A percentile compares a stretch with the other conserved stretches of the same genome.
These are phyloP conservation scores for Exidia glandulosa DNA, from an alignment of 768 basidiomycete species.

Conservation along the genomic window DNA sequence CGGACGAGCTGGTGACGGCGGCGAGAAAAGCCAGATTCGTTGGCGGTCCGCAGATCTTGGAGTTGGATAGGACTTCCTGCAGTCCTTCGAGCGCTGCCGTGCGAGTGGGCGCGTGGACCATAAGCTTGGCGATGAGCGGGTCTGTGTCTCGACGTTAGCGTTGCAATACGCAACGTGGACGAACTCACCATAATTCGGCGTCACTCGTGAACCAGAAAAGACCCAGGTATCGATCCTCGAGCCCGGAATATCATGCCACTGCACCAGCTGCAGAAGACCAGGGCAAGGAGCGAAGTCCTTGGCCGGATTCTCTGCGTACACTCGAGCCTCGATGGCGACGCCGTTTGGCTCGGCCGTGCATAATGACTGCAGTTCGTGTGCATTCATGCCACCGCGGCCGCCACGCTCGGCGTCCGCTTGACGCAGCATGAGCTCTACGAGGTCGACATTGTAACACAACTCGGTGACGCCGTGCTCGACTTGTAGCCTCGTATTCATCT, in stretches of 20 bases:
- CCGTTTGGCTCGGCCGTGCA: constrained; percentile 2
- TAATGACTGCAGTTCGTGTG: not conserved
- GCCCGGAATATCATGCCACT: constrained; percentile 14
- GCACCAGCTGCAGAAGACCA: constrained; percentile 49
- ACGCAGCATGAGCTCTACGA: constrained; percentile 54
- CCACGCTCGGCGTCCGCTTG: constrained; percentile 36
- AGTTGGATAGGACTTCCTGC: constrained; percentile 23
- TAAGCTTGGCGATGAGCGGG: constrained; percentile 48
- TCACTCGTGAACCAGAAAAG: constrained; percentile 33
- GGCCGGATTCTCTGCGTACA: constrained; percentile 55
- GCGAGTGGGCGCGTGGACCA: constrained; percentile 38
- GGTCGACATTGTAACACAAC: constrained; percentile 43
- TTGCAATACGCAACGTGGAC: too few relatives aligned
- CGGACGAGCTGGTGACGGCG: constrained; percentile 28
- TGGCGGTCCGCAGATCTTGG: constrained; percentile 43
- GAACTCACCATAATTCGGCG: constrained; percentile 30
- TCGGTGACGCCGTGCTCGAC: too few relatives aligned
- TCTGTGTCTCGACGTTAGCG: too few relatives aligned
- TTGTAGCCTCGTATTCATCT: constrained; percentile 62
- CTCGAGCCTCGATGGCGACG: constrained; percentile 44
- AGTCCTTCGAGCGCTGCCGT: constrained; percentile 36
- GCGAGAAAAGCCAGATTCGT: constrained; percentile 47
- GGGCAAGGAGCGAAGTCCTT: constrained; percentile 47
- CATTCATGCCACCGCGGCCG: not conserved
- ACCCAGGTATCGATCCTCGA: constrained; percentile 54